Conservation (phyloP, 1,284 basidiomycete species). For the Moesziomyces globuligerus region DNA sequence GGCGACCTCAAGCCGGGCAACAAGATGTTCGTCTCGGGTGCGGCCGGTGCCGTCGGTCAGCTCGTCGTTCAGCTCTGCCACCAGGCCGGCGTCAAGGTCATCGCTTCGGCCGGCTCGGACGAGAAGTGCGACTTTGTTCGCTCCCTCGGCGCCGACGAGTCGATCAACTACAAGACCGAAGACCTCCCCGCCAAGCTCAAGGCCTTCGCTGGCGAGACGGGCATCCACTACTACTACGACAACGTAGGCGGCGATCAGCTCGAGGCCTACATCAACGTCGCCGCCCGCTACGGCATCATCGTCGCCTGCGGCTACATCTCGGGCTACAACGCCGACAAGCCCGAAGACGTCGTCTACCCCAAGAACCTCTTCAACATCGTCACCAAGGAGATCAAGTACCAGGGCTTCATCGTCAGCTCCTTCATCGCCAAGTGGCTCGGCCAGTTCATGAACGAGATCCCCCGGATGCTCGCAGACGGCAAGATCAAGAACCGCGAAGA, state of each 20-base stretch:
- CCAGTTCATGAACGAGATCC: slow-evolving; percentile 37
- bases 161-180: slow-evolving; percentile 83
- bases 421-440: slow-evolving; percentile 41
- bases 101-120: slow-evolving; percentile 80
- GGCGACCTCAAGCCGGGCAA: slow-evolving; percentile 51
- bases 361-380: slow-evolving; percentile 53
- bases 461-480: slow-evolving; percentile 42
- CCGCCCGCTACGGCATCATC: slow-evolving; percentile 50
- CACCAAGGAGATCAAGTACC: slow-evolving; percentile 45
- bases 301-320: slow-evolving; percentile 50
- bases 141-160: slow-evolving; percentile 83
- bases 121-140: slow-evolving; percentile 86
- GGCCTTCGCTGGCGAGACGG: slow-evolving; percentile 38
- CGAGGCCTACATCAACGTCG: slow-evolving; percentile 45
- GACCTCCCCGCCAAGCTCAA: slow-evolving; percentile 69
- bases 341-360: slow-evolving; percentile 42
- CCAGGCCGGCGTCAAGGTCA: slow-evolving; percentile 74
- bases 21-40: slow-evolving; percentile 59
- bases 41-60: slow-evolving; percentile 63
- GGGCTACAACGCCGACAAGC: slow-evolving; percentile 50
- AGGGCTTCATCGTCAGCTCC: slow-evolving; percentile 40
- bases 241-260: slow-evolving; percentile 56
- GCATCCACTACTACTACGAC: slow-evolving; percentile 55
- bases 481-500: slow-evolving; percentile 45
- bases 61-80: slow-evolving; percentile 71